Evolutionary conservation across 805 yeast genomes (phyloP).

Genomic region (Maudiozyma turicensis): DNA sequence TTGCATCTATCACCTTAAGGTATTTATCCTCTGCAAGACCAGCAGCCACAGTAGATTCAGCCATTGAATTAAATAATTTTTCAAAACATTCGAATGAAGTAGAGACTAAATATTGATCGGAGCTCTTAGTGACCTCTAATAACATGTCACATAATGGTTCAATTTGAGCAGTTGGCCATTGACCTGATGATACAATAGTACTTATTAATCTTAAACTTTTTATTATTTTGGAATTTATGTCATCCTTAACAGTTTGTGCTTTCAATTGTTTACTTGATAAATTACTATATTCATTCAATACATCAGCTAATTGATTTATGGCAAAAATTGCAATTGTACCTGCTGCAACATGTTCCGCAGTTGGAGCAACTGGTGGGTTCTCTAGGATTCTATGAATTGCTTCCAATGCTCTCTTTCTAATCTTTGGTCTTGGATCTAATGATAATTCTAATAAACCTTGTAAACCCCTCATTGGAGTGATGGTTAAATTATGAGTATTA

Average conservation of each 20-base stretch:
- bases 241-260: conserved; percentile 34
- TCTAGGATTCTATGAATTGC: conserved; percentile 58
- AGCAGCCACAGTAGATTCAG: conserved; percentile 34
- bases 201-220: conserved; percentile 72
- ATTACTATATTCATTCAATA: conserved; percentile 33
- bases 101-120: conserved; percentile 77
- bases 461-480: conserved; percentile 70
- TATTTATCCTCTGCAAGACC: conserved; percentile 56
- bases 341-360: conserved; percentile 72
- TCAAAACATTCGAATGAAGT: conserved; percentile 71
- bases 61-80: conserved; percentile 19
- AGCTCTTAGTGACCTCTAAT: conserved; percentile 65
- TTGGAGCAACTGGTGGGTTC: conserved; percentile 66
- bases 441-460: conserved; percentile 69
- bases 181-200: conserved; percentile 56
- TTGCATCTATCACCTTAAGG: conserved; percentile 52
- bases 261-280: conserved; percentile 28
- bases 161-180: conserved; percentile 72
- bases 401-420: conserved; percentile 89
- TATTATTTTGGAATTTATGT: conserved; percentile 48
- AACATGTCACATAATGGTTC: conserved; percentile 69
- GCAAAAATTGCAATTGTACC: conserved; percentile 58
- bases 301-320: conserved; percentile 41
- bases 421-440: conserved; percentile 86
- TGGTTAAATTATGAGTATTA: conserved; percentile 37